Evolutionary conservation across 805 yeast genomes (phyloP), one percentile per base, ranked within the genome.

Genomic region (Priceomyces castillae): DNA sequence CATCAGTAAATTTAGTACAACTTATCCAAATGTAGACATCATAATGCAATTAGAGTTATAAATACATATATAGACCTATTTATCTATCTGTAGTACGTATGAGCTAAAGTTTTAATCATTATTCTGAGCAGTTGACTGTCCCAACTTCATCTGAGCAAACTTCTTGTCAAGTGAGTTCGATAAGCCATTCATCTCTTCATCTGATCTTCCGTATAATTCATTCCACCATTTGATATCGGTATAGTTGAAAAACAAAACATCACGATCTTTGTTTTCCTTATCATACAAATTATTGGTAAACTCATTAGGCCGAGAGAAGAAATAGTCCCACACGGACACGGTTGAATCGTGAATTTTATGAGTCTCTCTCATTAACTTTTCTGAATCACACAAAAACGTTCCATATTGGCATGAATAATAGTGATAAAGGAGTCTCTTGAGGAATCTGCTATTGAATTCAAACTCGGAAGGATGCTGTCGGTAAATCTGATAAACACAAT

Each of bases 351-450:
- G 59, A 1, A 80, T 62, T 9, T 71, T 59, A 20, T 70, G 63
- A 1, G 52, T 47, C 17, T 55, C 49, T n/a, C 64, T 65, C 6
- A 66, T 54, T 46, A 88, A 95, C 39, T 64, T 61, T 57, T 94
- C 97, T 36, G 77, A 75, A 56, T 94, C 84, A 51, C 78, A 81
- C 41, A 94, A 61, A 54, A 94, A 94, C 1, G 96, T 82, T 2
- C 98, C 98, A 63, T 90, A 94, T 61, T 94, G 98, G 54, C 98
- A 90, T 1, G 97, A 87, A 57, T 90, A 88, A 39, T 86, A 67
- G 61, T 94, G 98, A 59, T 94, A 94, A 16, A 89, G 74, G 43
- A 94, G 68, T 40, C 98, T 68, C 51, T 96, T 77, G 49, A 94
- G 61, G 54, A 94, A 89, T 41, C 97, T 67, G 60, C 90, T 96